phyloP scores from a whole-genome alignment of 192 early-diverging fungal species.

The Rhizophagus sp. region DNA sequence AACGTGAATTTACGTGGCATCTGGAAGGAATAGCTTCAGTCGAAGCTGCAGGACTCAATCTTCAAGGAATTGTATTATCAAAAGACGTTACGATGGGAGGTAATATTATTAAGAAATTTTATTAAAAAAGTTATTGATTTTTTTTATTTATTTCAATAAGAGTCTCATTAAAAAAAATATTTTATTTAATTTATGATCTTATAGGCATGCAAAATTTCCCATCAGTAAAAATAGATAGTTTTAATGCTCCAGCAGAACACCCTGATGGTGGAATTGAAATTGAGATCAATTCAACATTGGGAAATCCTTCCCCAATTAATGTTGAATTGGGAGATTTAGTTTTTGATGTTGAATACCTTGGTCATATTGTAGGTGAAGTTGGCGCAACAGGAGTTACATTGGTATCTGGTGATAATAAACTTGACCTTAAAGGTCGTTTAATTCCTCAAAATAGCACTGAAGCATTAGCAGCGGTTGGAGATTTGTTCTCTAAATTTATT shows the following conservation, averaged over 20 bases:
- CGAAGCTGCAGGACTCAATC: conserved; percentile 44
- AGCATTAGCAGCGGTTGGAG: conserved; percentile 46
- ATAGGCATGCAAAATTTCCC: conserved; percentile 61
- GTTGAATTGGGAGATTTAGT: conserved; percentile 56
- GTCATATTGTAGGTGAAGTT: conserved; percentile 51
- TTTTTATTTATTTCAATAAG: too few species aligned
- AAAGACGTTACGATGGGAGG: conserved; percentile 54
- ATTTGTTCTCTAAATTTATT: conserved; percentile 57
- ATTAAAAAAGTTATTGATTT: too few species aligned
- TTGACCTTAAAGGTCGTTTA: conserved; percentile 56
- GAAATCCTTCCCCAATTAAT: conserved; percentile 56
- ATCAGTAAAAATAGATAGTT: conserved; percentile 49
- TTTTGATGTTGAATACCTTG: conserved; percentile 51
- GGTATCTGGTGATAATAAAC: conserved; percentile 38
- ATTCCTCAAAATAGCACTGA: conserved; percentile 48
- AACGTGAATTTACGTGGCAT: conserved; percentile 48
- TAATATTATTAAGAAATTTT: conserved; percentile 34
- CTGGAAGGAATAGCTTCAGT: conserved; percentile 44
- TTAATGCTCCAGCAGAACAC: conserved; percentile 55
- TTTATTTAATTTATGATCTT: neutral
- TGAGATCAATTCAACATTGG: conserved; percentile 51
- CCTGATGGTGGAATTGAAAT: conserved; percentile 58
- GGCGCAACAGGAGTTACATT: conserved; percentile 45
- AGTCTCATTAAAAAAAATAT: too few species aligned
- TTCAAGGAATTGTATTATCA: conserved; percentile 45